Evolutionary conservation across 768 basidiomycete genomes (phyloP), one percentile per base, ranked within the genome.

Genomic region (Kwoniella sp.): DNA sequence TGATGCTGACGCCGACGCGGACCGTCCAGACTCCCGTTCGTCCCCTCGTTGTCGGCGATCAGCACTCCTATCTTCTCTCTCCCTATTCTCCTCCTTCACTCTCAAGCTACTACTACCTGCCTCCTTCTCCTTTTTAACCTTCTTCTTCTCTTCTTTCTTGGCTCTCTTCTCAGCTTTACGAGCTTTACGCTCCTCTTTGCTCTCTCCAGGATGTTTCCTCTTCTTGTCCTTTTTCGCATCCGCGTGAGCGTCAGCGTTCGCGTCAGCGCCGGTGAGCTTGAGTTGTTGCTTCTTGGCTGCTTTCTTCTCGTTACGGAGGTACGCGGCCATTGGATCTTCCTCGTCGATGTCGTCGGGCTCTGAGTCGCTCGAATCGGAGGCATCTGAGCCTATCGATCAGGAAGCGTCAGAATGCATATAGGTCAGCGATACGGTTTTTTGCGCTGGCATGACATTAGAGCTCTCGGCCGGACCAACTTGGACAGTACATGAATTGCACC

Each of bases 291-390:
- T 86, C 57, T 72, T 70, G 23, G 86, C 72, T 86, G 85, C 63
- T 48, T 73, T 73, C 53, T 75, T 73, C 78, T 94, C 86, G 0
- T 87, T 85, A 41, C 93, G 82, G 34, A 99, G 84, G 78, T 91
- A 98, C 67, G 93, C 94, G 29, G 89, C 87, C 96, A 99, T 98
- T 0, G 96, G 96, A 81, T 99, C 96, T 77, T 98, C 95, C 1
- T 91, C 91, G 79, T 98, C 94, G 62, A 96, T 90, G 9, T 87
- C 74, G 31, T 79, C 70, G 1, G 61, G 58, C 25, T 62, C 75
- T 17, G 68, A 64, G 0, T 60, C 62, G 20, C 61, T 58, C 86
- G 67, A 55, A 51, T 66, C 55, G 17, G 51, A 48, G 8, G 66
- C 56, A 23, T 69, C 73, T 7, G 62, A 63, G 23, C 38, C 62